Percentiles rank a stretch among this genome's conserved stretches.
Evolutionary conservation across 371 early-diverging fungal species (phyloP).

Genomic region (Mucor indicus): DNA sequence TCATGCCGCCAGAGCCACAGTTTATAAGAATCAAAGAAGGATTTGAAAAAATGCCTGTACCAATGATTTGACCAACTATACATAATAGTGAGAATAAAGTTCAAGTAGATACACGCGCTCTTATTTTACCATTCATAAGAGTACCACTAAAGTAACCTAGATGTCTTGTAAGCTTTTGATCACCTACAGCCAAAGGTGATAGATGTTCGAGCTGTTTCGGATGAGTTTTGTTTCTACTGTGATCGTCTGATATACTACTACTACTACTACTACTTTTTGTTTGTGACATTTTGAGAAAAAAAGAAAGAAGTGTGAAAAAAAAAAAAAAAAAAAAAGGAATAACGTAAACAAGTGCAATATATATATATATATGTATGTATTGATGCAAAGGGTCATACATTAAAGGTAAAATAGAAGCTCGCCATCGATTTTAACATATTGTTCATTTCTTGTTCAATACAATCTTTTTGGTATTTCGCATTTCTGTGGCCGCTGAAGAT

Average conservation of each 20-base stretch:
- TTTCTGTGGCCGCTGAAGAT: too few species aligned
- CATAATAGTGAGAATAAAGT: neutral
- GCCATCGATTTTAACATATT: too few species aligned
- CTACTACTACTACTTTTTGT: neutral
- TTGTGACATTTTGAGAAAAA: too few species aligned
- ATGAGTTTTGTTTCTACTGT: neutral
- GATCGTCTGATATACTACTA: too few species aligned
- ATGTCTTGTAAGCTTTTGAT: conserved; percentile 21
- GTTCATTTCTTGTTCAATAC: too few species aligned
- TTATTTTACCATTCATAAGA: conserved; percentile 19
- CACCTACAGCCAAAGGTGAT: conserved; percentile 23
- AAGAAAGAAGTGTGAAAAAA: too few species aligned
- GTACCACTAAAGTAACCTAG: conserved; percentile 27
- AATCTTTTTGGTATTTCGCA: too few species aligned
- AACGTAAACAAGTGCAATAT: too few species aligned
- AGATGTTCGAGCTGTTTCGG: conserved; percentile 15
- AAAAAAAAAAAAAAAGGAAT: too few species aligned
- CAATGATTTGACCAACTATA: conserved; percentile 26
- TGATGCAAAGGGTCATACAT: too few species aligned
- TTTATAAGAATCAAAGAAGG: conserved; percentile 21
- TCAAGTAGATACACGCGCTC: neutral
- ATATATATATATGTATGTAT: too few species aligned
- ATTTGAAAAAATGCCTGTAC: conserved; percentile 38
- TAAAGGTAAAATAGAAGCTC: too few species aligned
- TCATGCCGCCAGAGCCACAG: conserved; percentile 37